Percentiles rank a stretch among this genome's conserved stretches.
These are phyloP conservation scores for Pilobolus umbonatus DNA, from an alignment of 192 early-diverging fungal genomes.

Conservation along the genomic window DNA sequence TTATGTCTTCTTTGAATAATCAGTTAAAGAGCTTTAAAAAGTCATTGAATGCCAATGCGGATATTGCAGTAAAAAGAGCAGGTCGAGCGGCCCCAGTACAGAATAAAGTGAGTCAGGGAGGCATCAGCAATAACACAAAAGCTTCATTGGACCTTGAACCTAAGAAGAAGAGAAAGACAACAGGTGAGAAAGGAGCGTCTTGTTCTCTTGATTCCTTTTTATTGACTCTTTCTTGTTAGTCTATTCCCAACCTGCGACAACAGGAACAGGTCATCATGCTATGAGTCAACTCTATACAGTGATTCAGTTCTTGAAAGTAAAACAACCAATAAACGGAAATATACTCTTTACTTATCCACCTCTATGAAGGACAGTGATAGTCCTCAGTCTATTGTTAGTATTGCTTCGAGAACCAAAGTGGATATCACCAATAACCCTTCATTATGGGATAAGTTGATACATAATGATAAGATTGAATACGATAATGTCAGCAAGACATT, in stretches of 20 bases:
- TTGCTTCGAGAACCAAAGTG: conserved; percentile 48
- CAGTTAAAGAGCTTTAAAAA: conserved; percentile 34
- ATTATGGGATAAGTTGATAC: conserved; percentile 51
- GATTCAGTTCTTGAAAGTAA: conserved; percentile 52
- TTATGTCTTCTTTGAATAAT: conserved; percentile 20
- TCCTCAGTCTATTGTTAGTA: conserved; percentile 55
- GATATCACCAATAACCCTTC: conserved; percentile 51
- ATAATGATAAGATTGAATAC: conserved; percentile 64
- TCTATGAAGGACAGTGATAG: conserved; percentile 39
- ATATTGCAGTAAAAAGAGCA: conserved; percentile 24
- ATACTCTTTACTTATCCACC: too few species aligned
- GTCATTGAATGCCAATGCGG: conserved; percentile 25
- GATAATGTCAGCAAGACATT: conserved; percentile 52
- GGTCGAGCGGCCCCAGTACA: not conserved
- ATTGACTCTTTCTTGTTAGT: conserved; percentile 19
- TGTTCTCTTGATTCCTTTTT: not conserved
- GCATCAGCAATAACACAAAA: conserved; percentile 23
- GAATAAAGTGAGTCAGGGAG: not conserved
- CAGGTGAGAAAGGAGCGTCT: not conserved
- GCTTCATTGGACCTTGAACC: conserved; percentile 25
- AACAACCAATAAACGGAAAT: too few species aligned
- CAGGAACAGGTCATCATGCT: conserved; percentile 46
- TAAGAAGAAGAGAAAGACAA: conserved; percentile 22
- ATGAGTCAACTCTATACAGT: conserved; percentile 51
- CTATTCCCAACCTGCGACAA: conserved; percentile 54